Base-by-base conservation (phyloP, 371 early-diverging fungal genomes). In the Mucor velutinosus region DNA sequence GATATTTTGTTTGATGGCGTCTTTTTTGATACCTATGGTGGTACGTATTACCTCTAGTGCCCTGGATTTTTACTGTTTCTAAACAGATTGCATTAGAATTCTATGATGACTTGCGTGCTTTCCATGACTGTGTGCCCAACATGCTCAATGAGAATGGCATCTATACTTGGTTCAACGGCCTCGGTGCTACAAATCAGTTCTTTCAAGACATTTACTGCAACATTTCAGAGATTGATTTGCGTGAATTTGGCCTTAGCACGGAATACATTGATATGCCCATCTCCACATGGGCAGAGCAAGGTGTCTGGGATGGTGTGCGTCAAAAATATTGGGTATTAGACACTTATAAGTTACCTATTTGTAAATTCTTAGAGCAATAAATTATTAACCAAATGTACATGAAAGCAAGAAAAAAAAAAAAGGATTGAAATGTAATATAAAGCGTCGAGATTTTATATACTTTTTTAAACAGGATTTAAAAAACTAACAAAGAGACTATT, bases 81-180 rank as follows among this genome's bases (percentile, higher is more conserved):
- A 25, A 25, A 23, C n/a, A 19, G 3, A 37, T 58, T 58, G 17
- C 43, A 15, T 11, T 56, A 81, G 98, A 98, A 75, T 94, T 90
- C 68, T 98, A 97, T 83, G 90, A 93, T 65, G 97, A 95, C 71
- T 76, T 97, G 25, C 85, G 87, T 5, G 86, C 91, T 29, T 98
- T 97, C 76, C 95, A 97, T 78, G 91, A 92, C 32, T 86, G 87
- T 62, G 81, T 95, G 6, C 92, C 93, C 8, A 91, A 92, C 51
- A 85, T 94, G 32, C 83, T 98, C 60, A 76, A 86, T n/a, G 70
- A 81, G 8, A 86, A 89, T 21, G 96, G 95, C 29, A 76, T 92
- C 55, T 98, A 97, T 77, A 92, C 94, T 27, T 98, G 92, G 82
- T 98, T 98, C 76, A 97, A 97, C 66, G 98, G 98, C 1, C 81